Evolutionary conservation across 768 basidiomycete genomes (phyloP).

Genomic region (Dioszegia hungarica): DNA sequence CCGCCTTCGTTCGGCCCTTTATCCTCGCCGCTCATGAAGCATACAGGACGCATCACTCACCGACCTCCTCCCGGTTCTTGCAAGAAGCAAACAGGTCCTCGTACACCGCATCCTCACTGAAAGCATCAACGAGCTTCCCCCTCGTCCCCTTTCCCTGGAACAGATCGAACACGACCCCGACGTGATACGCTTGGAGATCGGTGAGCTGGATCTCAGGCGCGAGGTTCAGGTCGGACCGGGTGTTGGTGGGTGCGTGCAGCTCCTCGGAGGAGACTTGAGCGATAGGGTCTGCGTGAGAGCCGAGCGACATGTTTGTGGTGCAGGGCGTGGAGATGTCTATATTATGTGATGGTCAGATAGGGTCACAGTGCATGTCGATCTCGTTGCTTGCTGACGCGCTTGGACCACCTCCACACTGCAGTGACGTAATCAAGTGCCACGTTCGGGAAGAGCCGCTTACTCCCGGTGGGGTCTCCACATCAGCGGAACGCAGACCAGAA

Average conservation of each 20-base stretch:
- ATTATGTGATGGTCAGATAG: neutral
- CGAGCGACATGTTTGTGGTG: no score
- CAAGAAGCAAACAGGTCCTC: constrained; percentile 45
- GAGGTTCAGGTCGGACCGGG: constrained; percentile 15
- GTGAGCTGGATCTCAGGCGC: constrained; percentile 22
- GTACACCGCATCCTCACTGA: constrained; percentile 42
- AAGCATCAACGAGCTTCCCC: constrained; percentile 35
- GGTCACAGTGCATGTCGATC: neutral
- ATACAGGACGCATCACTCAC: constrained; percentile 16
- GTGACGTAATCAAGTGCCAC: constrained; percentile 3
- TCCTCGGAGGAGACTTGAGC: neutral
- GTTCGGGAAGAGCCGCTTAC: constrained; percentile 1
- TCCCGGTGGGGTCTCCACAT: constrained; percentile 1
- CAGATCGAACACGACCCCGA: constrained; percentile 41
- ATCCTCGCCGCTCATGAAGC: no score
- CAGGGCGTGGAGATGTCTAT: neutral
- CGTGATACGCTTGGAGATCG: constrained; percentile 29
- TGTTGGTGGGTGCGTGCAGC: constrained; percentile 16
- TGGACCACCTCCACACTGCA: constrained; percentile 11
- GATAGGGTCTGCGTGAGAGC: no score
- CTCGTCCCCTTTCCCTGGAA: constrained; percentile 45
- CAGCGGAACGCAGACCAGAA: no score
- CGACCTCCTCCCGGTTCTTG: constrained; percentile 39
- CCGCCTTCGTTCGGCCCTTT: no score
- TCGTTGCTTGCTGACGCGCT: no score